phyloP scores from a whole-genome alignment of 2,329 filamentous ascomycete species.

The Coniosporium tulheliwenetii region DNA sequence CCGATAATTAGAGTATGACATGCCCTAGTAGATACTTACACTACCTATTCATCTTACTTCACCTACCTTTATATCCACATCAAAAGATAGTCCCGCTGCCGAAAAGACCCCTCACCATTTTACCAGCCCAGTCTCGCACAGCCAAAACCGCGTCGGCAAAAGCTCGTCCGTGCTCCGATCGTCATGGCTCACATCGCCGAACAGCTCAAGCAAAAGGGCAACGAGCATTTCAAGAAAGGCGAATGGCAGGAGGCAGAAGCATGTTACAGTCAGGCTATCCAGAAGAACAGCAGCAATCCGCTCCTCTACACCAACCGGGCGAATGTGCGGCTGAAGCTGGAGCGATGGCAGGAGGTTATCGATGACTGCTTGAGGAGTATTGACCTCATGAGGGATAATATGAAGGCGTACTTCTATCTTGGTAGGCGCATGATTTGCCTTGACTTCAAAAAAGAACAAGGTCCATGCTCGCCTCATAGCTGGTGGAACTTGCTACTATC shows the following conservation, averaged over 20 bases:
- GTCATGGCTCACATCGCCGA: constrained; percentile 22
- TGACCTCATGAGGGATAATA: constrained; percentile 45
- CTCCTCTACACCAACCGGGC: constrained; percentile 81
- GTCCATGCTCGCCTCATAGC: not conserved
- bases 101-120: too few relatives aligned
- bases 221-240: constrained; percentile 46
- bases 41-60: too few relatives aligned
- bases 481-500: not conserved
- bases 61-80: too few relatives aligned
- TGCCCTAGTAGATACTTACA: too few relatives aligned
- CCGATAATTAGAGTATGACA: too few relatives aligned
- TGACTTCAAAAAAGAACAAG: not conserved
- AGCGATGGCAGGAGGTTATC: constrained; percentile 58
- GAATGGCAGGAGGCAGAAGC: constrained; percentile 52
- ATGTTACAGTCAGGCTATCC: constrained; percentile 64
- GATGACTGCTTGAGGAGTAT: constrained; percentile 65
- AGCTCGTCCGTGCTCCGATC: too few relatives aligned
- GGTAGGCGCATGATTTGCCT: constrained; percentile 13
- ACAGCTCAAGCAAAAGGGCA: constrained; percentile 38
- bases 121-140: too few relatives aligned
- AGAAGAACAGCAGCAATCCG: constrained; percentile 61
- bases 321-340: constrained; percentile 62
- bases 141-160: too few relatives aligned
- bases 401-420: constrained; percentile 76
- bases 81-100: too few relatives aligned